These are phyloP conservation scores for Alectoria sarmentosa DNA, from an alignment of 495 filamentous ascomycete species.

Conservation along the genomic window DNA sequence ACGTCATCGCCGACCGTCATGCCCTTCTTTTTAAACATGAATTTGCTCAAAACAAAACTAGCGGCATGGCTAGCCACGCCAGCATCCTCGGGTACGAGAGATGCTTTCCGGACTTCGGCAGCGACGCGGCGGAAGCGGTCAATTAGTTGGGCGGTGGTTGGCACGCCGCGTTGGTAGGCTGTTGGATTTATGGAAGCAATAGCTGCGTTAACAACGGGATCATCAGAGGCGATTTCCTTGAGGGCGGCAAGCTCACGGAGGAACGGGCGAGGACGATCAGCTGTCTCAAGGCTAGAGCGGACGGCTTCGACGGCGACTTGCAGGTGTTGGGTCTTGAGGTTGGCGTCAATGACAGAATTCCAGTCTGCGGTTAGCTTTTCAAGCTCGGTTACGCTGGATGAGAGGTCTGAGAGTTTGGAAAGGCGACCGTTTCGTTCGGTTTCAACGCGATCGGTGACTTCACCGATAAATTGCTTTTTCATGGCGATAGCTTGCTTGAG, in stretches of 20 bases:
- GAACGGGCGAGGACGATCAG: constrained; percentile 72
- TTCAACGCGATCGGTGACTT: constrained; percentile 79
- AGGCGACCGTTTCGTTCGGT: constrained; percentile 81
- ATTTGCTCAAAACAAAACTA: constrained; percentile 77
- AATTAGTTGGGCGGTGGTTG: constrained; percentile 73
- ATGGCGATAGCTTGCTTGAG: constrained; percentile 85
- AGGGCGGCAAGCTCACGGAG: constrained; percentile 84
- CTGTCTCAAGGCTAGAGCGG: constrained; percentile 66
- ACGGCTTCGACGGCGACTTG: constrained; percentile 93
- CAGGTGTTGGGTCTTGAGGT: constrained; percentile 89
- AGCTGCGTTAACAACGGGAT: constrained; percentile 79
- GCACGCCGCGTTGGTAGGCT: constrained; percentile 88
- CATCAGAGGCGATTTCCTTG: constrained; percentile 79
- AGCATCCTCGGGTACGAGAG: constrained; percentile 82
- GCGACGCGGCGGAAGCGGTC: constrained; percentile 96
- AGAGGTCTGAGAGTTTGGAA: constrained; percentile 73
- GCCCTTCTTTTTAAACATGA: constrained; percentile 91
- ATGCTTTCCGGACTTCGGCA: constrained; percentile 86
- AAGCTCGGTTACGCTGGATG: constrained; percentile 65
- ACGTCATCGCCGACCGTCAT: constrained; percentile 83
- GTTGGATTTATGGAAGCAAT: constrained; percentile 89
- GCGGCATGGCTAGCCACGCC: constrained; percentile 90
- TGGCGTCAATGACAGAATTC: constrained; percentile 80
- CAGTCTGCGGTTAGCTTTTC: constrained; percentile 78
- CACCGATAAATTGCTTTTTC: constrained; percentile 70